Evolutionary conservation across 768 basidiomycete genomes (phyloP), one percentile per base, ranked within the genome.

Genomic region (Asterophora lycoperdoides): DNA sequence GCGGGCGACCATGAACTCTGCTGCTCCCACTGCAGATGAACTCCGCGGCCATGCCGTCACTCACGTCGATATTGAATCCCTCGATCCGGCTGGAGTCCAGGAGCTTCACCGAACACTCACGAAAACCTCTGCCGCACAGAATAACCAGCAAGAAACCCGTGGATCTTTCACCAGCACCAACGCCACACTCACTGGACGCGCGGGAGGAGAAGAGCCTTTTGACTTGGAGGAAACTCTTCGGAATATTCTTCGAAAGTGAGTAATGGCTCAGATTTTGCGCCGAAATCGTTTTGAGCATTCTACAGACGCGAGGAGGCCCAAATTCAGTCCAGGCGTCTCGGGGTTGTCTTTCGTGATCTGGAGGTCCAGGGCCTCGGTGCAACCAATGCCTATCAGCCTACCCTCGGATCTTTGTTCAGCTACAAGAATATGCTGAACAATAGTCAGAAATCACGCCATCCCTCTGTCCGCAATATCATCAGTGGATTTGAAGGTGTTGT

Each of bases 381-480:
- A 0, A 56, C 70, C 2, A 61, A 69, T 2, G 70, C 72, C 2
- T 69, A 72, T 52, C 79, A 79, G 52, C 64, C 68, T 1, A 83
- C 78, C 0, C 56, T 87, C 6, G 74, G 74, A 14, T 81, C 80
- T 15, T 61, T 76, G 4, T 68, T 83, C 44, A 75, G 79, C 51
- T 76, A 74, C 1, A 48, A 62, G 29, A 60, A 73, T 7, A 54
- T 78, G 15, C 30, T 70, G 20, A 62, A 61, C 28, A 62, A 65
- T 14, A 57, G 80, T 3, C 73, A 72, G 18, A 68, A 68, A 1
- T 44, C 68, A 4, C 72, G 80, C 32, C 81, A 86, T 42, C 84
- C 88, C 0, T 77, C 79, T 14, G 63, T 84, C 2, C 75, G 81
- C n/a, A 77, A 72, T 50, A 86, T 89, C 40, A 65, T 89, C 18